phyloP scores from a whole-genome alignment of 2,329 filamentous ascomycete species.

The Blumeria hordei region DNA sequence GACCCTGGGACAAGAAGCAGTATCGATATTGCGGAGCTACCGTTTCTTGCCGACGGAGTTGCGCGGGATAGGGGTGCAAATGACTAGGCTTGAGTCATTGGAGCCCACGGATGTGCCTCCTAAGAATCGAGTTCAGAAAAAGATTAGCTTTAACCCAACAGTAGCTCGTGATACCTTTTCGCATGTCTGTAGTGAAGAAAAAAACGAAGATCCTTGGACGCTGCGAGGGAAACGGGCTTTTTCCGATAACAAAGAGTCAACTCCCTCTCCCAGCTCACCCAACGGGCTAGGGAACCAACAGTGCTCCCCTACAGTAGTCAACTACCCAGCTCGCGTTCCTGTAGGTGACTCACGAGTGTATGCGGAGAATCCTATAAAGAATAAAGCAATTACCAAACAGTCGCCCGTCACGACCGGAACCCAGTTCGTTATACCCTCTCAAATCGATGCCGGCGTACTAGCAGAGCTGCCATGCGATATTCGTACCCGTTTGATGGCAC shows the following conservation, averaged over 20 bases:
- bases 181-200: no score
- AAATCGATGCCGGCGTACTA: slow-evolving; percentile 60
- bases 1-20: slow-evolving; percentile 52
- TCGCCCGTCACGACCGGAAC: slow-evolving; percentile 60
- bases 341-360: slow-evolving; percentile 23
- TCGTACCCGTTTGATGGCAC: slow-evolving; percentile 44
- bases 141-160: slow-evolving; percentile 44
- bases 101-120: slow-evolving; percentile 30
- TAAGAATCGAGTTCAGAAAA: slow-evolving; percentile 53
- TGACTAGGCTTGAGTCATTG: slow-evolving; percentile 73
- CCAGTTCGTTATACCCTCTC: slow-evolving; percentile 73
- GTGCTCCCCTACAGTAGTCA: slow-evolving; percentile 16
- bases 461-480: slow-evolving; percentile 71
- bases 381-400: slow-evolving; percentile 7
- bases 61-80: slow-evolving; percentile 75
- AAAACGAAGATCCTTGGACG: no score
- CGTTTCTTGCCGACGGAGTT: slow-evolving; percentile 76
- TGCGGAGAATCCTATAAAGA: slow-evolving; percentile 15
- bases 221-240: no score
- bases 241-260: no score
- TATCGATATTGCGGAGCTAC: slow-evolving; percentile 62
- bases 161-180: neutral
- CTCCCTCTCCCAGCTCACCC: no score
- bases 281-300: no score
- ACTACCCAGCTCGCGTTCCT: slow-evolving; percentile 17